These are phyloP conservation scores for Citrullus amarus DNA, from an alignment of 306 rosid species.

Conservation along the genomic window DNA sequence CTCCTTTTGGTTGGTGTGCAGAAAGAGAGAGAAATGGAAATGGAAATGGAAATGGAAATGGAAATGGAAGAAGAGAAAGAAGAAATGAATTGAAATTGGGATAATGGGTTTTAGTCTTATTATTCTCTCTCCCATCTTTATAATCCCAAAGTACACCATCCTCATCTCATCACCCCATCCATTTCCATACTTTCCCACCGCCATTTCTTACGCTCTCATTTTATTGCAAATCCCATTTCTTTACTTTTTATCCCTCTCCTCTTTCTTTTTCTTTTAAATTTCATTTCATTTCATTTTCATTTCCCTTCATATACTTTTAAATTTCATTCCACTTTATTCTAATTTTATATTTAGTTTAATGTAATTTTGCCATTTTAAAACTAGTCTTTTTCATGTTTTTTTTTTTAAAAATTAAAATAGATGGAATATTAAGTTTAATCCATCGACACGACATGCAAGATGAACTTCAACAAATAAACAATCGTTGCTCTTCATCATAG, in stretches of 20 bases:
- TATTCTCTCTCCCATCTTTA: conserved; percentile 26
- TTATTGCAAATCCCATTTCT: not conserved
- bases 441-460: no score
- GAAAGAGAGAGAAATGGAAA: not conserved
- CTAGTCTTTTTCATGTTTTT: no score
- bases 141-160: conserved; percentile 28
- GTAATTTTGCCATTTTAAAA: no score
- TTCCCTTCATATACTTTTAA: no score
- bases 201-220: not conserved
- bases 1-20: not conserved
- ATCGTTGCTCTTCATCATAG: no score
- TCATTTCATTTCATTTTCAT: no score
- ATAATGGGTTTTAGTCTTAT: conserved; percentile 21
- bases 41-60: not conserved
- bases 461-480: no score
- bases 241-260: not conserved
- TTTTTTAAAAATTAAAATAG: no score
- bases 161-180: conserved; percentile 27
- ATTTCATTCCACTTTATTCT: no score
- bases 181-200: not conserved
- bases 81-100: conserved; percentile 1
- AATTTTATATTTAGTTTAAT: no score
- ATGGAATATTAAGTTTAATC: no score
- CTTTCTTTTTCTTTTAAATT: no score
- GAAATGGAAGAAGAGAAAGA: not conserved